Evolutionary conservation across 306 rosid genomes (phyloP), one percentile per base, ranked within the genome.

Genomic region (Elaeagnus macrophylla): DNA sequence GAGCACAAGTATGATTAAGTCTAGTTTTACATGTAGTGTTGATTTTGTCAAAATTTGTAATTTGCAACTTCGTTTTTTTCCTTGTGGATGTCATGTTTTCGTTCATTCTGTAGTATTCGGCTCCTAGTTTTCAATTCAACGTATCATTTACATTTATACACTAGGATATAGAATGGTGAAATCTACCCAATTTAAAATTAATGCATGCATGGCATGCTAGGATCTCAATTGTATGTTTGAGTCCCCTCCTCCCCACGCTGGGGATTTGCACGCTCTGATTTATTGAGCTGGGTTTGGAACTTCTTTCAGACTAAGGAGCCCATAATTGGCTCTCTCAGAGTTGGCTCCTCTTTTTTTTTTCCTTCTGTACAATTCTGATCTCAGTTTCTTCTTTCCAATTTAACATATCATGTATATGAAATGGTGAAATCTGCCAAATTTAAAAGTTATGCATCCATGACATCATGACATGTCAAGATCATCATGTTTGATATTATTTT

Each of bases 1-100:
- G 11, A 40, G 48, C 60, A 10, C 17, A 37, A 25, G 45, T 43
- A 10, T 5, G 15, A 39, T 56, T 56, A 16, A 8, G 7, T 18
- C 14, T 18, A 37, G 6, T 52, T 54, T 7, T 15, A 45, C 14
- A 18, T 17, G 37, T 15, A 55, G 19, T 13, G 38, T 53, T 32
- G 12, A 14, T 36, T 53, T 32, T 53, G 49, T 36, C 17, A 53
- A 8, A 53, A n/a, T 53, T 5, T 53, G 18, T 36, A 3, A 6
- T 20, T 53, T 53, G 16, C 10, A 12, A 16, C 35, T 61, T 40
- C 8, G 9, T 20, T 12, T 10, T n/a, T 35, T 18, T 41, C 15
- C 4, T 25, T 18, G 35, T 37, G 19, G n/a, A 10, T 53, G 16
- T 53, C 53, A 39, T 51, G 37, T 56, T 35, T 56, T 58, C 50